These are phyloP conservation scores for Lepiota venenata DNA, from an alignment of 768 basidiomycete genomes.

Conservation along the genomic window DNA sequence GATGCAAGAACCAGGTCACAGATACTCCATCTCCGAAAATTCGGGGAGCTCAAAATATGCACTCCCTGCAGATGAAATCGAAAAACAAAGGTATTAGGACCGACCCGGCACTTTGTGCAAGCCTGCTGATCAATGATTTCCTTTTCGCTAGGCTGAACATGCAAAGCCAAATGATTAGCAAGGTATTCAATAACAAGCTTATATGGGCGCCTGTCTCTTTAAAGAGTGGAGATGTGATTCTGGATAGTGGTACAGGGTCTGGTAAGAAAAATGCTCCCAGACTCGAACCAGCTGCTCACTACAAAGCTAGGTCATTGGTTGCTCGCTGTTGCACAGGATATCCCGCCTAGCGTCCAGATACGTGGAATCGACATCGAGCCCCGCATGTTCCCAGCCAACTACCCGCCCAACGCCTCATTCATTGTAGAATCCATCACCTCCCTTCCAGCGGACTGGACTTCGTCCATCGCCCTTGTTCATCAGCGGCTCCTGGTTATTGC, in stretches of 20 bases:
- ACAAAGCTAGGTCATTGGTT: constrained; percentile 18
- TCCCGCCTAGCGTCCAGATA: constrained; percentile 11
- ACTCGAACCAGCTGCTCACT: background rate
- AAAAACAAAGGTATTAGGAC: no score
- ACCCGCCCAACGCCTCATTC: constrained; percentile 8
- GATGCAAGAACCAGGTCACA: no score
- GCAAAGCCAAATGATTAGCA: background rate
- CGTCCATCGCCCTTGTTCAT: constrained; percentile 9
- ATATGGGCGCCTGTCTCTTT: constrained; percentile 12
- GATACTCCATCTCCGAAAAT: no score
- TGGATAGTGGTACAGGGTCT: constrained; percentile 13
- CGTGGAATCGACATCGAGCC: constrained; percentile 19
- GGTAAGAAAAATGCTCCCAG: background rate
- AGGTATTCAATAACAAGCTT: constrained; percentile 3
- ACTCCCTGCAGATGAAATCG: no score
- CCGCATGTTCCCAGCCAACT: constrained; percentile 17
- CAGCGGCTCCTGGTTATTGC: constrained; percentile 12
- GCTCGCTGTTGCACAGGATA: constrained; percentile 14
- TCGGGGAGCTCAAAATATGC: no score
- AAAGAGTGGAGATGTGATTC: constrained; percentile 2
- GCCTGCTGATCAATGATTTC: background rate
- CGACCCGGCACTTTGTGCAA: no score
- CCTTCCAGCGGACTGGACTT: constrained; percentile 9
- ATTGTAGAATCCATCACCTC: constrained; percentile 1
- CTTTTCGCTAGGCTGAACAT: background rate